Base-by-base conservation (phyloP, 345 rosid genomes). In the Rhodamnia argentea region DNA sequence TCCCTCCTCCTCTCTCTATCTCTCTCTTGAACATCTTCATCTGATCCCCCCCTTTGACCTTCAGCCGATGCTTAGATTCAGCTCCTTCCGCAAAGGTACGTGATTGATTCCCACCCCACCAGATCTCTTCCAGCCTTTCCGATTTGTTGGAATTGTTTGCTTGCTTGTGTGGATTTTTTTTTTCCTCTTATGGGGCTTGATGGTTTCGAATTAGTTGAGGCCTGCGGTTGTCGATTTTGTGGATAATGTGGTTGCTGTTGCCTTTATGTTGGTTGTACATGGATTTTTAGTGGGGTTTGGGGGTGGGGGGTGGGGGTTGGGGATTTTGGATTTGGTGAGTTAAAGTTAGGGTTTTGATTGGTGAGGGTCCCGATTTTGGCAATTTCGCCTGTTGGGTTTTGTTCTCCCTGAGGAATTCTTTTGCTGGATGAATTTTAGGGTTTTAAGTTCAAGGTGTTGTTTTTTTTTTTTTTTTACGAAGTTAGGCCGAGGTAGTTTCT, bases 11-110 rank as follows among this genome's bases (percentile, higher is more conserved):
- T 16, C 47, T 70, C 76, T 32, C 44, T 64, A 22, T 32, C 78
- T 70, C 6, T 70, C 24, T 70, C 78, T 37, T 37, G 24, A 10
- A 8, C 52, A 52, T 83, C 54, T 44, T 47, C 23, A 10, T n/a
- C 84, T 82, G 84, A 37, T 52, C 58, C 58, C 58, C 83, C 55
- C 58, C 84, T 84, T 84, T 90, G 57, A 85, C 86, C 86, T 54
- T 83, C 91, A 37, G 85, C 86, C 86, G 62, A 95, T 95, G 96
- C 96, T 94, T 92, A 94, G 93, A 78, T 93, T 92, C 86, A 87
- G 89, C 92, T 93, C 93, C 90, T 88, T 95, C 88, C 94, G 92
- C 47, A 91, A 93, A 93, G 98, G 96, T 95, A 88, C 88, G 51
- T 52, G 84, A 83, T 84, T 82, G 52, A 23, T 26, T 26, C 54